Percentiles rank a stretch among this genome's conserved stretches.
These are phyloP conservation scores for Chaetomium sp. DNA, from an alignment of 2,329 filamentous ascomycete genomes.

Conservation along the genomic window DNA sequence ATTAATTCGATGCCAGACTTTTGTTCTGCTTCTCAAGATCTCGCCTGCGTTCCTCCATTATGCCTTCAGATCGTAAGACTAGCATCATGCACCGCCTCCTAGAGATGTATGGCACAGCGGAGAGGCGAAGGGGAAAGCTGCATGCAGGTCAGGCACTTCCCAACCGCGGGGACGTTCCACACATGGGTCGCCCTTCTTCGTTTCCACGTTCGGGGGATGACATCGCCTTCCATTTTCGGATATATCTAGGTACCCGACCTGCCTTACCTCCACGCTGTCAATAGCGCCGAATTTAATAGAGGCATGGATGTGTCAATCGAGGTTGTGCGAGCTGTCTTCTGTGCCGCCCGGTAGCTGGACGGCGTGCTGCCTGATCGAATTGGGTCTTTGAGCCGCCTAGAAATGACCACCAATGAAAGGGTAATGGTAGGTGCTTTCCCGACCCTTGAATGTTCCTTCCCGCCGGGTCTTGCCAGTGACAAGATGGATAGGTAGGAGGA, in stretches of 20 bases:
- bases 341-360: neutral
- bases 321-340: too few relatives aligned
- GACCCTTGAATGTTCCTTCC: conserved; percentile 6
- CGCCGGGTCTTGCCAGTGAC: conserved; percentile 1
- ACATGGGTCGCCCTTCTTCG: too few relatives aligned
- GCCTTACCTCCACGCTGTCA: too few relatives aligned
- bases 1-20: too few relatives aligned
- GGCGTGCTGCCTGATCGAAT: neutral
- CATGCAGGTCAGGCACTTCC: neutral
- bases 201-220: too few relatives aligned
- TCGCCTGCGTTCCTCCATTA: neutral
- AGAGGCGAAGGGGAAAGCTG: neutral
- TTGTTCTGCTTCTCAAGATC: neutral
- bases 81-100: neutral
- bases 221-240: too few relatives aligned
- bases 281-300: too few relatives aligned
- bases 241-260: too few relatives aligned
- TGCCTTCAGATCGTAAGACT: neutral
- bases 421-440: neutral
- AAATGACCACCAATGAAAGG: conserved; percentile 6
- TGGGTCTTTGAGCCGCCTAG: neutral
- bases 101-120: conserved; percentile 1
- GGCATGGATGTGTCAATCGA: too few relatives aligned
- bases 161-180: neutral
- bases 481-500: conserved; percentile 2